Conservation (phyloP, 2,329 filamentous ascomycete species). For the Botrytis aclada region DNA sequence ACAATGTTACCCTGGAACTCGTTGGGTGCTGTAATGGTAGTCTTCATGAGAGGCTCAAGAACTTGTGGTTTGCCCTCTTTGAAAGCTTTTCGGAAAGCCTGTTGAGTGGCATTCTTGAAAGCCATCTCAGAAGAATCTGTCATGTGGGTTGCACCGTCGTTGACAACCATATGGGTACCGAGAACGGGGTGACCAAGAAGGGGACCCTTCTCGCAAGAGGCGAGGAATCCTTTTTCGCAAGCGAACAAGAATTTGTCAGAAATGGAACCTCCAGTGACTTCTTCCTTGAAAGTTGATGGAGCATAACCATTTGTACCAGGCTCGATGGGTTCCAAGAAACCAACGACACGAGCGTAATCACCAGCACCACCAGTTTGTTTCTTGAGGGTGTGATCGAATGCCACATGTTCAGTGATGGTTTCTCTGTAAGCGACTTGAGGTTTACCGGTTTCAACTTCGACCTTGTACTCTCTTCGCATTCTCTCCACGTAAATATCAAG, state of each 20-base stretch:
- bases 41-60: conserved; percentile 97
- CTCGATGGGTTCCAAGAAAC: conserved; percentile 82
- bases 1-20: conserved; percentile 98
- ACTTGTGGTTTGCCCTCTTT: conserved; percentile 75
- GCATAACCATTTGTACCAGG: conserved; percentile 46
- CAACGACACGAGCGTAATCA: conserved; percentile 89
- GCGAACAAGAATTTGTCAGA: conserved; percentile 94
- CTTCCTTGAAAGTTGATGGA: conserved; percentile 80
- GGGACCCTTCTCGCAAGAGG: conserved; percentile 79
- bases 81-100: conserved; percentile 96
- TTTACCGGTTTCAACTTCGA: conserved; percentile 92
- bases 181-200: conserved; percentile 91
- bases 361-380: conserved; percentile 94
- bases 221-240: conserved; percentile 90
- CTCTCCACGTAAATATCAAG: conserved; percentile 97
- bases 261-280: conserved; percentile 85
- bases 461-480: conserved; percentile 93
- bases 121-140: conserved; percentile 97
- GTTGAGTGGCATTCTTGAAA: conserved; percentile 91
- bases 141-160: conserved; percentile 94
- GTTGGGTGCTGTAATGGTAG: conserved; percentile 88
- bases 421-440: conserved; percentile 97
- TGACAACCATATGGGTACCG: conserved; percentile 85
- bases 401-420: conserved; percentile 74
- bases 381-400: conserved; percentile 91